These are phyloP conservation scores for Lignosus rhinocerotis DNA, from an alignment of 1,284 basidiomycete genomes.

Conservation along the genomic window DNA sequence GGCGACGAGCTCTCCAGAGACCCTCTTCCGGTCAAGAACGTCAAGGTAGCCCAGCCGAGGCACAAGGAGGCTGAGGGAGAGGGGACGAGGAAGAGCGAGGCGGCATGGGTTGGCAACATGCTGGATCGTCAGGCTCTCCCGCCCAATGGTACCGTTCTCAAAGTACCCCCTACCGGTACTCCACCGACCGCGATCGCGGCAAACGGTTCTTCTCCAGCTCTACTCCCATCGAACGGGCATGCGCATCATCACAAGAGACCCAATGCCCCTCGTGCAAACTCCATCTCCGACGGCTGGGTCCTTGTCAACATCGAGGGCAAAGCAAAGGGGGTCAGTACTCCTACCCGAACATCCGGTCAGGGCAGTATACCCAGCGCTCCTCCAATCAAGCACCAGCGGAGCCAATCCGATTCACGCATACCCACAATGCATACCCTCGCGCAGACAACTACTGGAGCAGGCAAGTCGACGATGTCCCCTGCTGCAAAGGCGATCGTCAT, in stretches of 20 bases:
- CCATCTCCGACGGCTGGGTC: conserved; percentile 50
- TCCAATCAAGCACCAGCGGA: conserved; percentile 25
- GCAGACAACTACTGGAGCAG: conserved; percentile 23
- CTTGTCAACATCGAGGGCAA: conserved; percentile 60
- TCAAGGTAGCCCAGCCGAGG: conserved; percentile 23
- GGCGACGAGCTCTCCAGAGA: conserved; percentile 22
- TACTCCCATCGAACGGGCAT: conserved; percentile 7
- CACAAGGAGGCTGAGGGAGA: conserved; percentile 22
- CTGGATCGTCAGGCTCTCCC: conserved; percentile 1
- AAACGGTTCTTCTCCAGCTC: not conserved
- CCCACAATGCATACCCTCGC: conserved; percentile 16
- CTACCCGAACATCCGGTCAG: conserved; percentile 1
- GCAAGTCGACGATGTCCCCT: conserved; percentile 40
- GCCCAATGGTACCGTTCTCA: conserved; percentile 9
- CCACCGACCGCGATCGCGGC: not conserved
- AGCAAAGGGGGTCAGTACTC: conserved; percentile 5
- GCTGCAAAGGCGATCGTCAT: conserved; percentile 61
- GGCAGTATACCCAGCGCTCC: conserved; percentile 5
- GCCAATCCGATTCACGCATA: conserved; percentile 30
- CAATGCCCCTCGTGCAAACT: conserved; percentile 12
- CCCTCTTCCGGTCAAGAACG: conserved; percentile 20
- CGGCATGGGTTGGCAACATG: conserved; percentile 23
- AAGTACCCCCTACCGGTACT: not conserved
- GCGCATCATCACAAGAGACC: not conserved
- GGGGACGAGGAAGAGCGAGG: conserved; percentile 30